Conservation (phyloP, 75 land plant genomes). For the Pseudotsuga menziesii region DNA sequence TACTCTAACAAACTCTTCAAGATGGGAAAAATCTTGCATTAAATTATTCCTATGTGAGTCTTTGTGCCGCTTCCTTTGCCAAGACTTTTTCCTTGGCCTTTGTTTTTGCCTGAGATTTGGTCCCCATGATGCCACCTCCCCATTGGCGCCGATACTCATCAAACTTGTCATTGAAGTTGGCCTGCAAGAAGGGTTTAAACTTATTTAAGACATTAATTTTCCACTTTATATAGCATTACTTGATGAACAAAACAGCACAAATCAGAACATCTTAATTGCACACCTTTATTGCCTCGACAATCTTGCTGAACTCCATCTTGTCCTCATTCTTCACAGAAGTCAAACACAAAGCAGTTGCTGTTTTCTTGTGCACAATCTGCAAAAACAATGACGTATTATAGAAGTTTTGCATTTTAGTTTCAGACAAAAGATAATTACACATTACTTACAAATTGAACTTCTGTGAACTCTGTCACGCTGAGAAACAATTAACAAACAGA, state of each 20-base stretch:
- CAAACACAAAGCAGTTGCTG: slow-evolving; percentile 50
- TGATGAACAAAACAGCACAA: too few species aligned
- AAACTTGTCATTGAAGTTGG: slow-evolving; percentile 82
- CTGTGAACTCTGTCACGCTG: too few species aligned
- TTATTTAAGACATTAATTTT: too few species aligned
- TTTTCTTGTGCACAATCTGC: slow-evolving; percentile 60
- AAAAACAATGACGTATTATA: too few species aligned
- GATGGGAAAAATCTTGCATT: background rate
- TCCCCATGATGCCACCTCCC: slow-evolving; percentile 94
- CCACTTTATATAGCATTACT: too few species aligned
- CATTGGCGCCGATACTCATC: slow-evolving; percentile 75
- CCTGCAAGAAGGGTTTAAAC: slow-evolving; percentile 30
- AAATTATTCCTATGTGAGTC: slow-evolving; percentile 23
- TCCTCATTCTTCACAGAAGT: slow-evolving; percentile 59
- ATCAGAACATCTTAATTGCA: background rate
- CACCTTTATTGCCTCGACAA: slow-evolving; percentile 66
- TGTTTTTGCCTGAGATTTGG: slow-evolving; percentile 84
- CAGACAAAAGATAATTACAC: too few species aligned
- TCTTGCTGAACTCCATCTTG: slow-evolving; percentile 53
- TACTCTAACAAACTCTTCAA: too few species aligned
- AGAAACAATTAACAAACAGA: too few species aligned
- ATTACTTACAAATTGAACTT: too few species aligned
- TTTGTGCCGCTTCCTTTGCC: slow-evolving; percentile 90
- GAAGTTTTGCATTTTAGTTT: too few species aligned
- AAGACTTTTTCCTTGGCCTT: slow-evolving; percentile 69